A percentile compares a stretch with the other conserved stretches of the same genome.
These are phyloP conservation scores for Colletotrichum destructivum DNA, from an alignment of 2,329 filamentous ascomycete genomes.

Conservation along the genomic window DNA sequence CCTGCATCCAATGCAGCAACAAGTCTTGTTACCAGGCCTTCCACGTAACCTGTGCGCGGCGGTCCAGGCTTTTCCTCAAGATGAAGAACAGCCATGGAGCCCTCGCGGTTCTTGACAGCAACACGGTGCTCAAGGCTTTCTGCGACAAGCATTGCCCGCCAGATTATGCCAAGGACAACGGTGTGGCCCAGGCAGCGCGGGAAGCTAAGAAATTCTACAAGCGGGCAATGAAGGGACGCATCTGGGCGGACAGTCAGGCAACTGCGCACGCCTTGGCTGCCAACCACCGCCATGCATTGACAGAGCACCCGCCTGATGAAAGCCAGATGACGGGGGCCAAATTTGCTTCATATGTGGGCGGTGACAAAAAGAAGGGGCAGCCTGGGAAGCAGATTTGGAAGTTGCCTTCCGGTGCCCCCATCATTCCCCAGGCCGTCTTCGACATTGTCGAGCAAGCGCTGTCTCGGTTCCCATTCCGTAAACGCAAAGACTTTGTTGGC, in stretches of 20 bases:
- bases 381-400: constrained; percentile 85
- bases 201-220: constrained; percentile 93
- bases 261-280: constrained; percentile 87
- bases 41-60: constrained; percentile 94
- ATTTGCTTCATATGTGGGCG: constrained; percentile 78
- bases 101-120: constrained; percentile 82
- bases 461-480: constrained; percentile 83
- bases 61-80: constrained; percentile 89
- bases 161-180: constrained; percentile 90
- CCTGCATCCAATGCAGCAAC: constrained; percentile 98
- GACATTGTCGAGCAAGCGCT: constrained; percentile 89
- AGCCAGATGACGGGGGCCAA: constrained; percentile 88
- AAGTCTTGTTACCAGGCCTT: constrained; percentile 98
- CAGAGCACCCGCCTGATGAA: constrained; percentile 83
- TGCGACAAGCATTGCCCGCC: constrained; percentile 95
- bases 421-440: constrained; percentile 91
- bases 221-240: constrained; percentile 86
- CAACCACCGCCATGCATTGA: constrained; percentile 73
- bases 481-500: constrained; percentile 91
- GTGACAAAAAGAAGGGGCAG: constrained; percentile 81
- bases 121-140: constrained; percentile 90
- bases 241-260: constrained; percentile 93
- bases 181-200: constrained; percentile 83
- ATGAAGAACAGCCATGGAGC: constrained; percentile 95
- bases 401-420: constrained; percentile 92